phyloP scores from a whole-genome alignment of 2,329 filamentous ascomycete species.

The Arthrobotrys pseudoclavata region DNA sequence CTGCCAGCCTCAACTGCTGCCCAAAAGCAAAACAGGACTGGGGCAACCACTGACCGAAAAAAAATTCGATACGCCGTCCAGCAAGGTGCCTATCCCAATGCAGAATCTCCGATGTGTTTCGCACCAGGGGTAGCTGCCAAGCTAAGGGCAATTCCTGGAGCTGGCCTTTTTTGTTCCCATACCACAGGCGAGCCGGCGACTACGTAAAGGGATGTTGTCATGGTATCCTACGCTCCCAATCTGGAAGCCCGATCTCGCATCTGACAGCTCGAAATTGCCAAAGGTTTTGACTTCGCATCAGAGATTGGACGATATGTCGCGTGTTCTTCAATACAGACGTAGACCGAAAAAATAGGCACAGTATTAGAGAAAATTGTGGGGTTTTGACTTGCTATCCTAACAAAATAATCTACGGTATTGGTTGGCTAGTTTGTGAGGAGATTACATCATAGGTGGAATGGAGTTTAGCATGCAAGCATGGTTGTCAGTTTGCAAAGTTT shows the following conservation, averaged over 20 bases:
- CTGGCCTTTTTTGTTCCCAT: constrained; percentile 34
- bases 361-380: background rate
- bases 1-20: constrained; percentile 25
- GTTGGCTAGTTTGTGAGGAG: constrained; percentile 15
- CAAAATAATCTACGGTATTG: background rate
- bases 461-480: constrained; percentile 29
- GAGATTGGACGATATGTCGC: constrained; percentile 37
- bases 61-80: constrained; percentile 59
- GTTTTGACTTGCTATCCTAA: background rate
- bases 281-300: constrained; percentile 34
- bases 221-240: constrained; percentile 40
- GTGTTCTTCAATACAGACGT: constrained; percentile 16
- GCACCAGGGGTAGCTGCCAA: constrained; percentile 56
- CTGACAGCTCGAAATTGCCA: constrained; percentile 54
- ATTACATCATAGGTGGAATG: constrained; percentile 33
- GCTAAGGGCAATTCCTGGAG: constrained; percentile 53
- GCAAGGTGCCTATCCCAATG: constrained; percentile 51
- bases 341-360: background rate
- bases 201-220: constrained; percentile 60
- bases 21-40: constrained; percentile 49
- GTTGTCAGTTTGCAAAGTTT: constrained; percentile 42
- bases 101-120: constrained; percentile 60
- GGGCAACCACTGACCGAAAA: constrained; percentile 19
- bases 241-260: constrained; percentile 59
- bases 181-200: constrained; percentile 59